These are phyloP conservation scores for Tolypocladium pustulatum DNA, from an alignment of 2,329 filamentous ascomycete species.

Conservation along the genomic window DNA sequence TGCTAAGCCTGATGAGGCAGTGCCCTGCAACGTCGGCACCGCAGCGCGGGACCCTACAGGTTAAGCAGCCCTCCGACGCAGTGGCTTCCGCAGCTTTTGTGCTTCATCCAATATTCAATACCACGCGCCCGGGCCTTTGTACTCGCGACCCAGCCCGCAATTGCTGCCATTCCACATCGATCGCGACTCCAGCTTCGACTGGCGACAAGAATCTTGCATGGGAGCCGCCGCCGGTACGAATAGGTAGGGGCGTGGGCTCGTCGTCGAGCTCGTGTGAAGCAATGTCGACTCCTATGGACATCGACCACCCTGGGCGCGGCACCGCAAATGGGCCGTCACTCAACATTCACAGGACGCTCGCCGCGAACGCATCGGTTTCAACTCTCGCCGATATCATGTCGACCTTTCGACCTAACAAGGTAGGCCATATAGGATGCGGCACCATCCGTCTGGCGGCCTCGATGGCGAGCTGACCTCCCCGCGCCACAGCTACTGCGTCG, in stretches of 20 bases:
- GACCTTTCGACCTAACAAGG: constrained; percentile 71
- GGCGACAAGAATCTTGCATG: neutral
- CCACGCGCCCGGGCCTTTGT: neutral
- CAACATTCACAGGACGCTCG: constrained; percentile 39
- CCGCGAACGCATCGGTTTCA: constrained; percentile 36
- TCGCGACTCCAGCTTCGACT: neutral
- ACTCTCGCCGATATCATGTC: constrained; percentile 70
- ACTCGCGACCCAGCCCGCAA: neutral
- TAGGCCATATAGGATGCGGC: constrained; percentile 25
- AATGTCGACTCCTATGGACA: constrained; percentile 39
- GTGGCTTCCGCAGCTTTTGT: neutral
- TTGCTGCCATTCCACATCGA: neutral
- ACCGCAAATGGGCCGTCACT: constrained; percentile 31
- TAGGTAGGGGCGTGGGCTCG: neutral
- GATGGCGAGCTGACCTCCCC: neutral
- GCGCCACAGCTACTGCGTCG: constrained; percentile 44
- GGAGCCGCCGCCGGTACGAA: neutral
- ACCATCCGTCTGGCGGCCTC: neutral
- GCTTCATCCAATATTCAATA: neutral
- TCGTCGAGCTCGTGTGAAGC: neutral
- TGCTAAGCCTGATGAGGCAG: neutral
- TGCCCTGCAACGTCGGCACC: neutral
- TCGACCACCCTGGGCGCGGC: constrained; percentile 34
- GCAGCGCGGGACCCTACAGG: neutral
- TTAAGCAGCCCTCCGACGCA: neutral